Conservation (phyloP, 2,329 filamentous ascomycete genomes). For the Colletotrichum costaricense region DNA sequence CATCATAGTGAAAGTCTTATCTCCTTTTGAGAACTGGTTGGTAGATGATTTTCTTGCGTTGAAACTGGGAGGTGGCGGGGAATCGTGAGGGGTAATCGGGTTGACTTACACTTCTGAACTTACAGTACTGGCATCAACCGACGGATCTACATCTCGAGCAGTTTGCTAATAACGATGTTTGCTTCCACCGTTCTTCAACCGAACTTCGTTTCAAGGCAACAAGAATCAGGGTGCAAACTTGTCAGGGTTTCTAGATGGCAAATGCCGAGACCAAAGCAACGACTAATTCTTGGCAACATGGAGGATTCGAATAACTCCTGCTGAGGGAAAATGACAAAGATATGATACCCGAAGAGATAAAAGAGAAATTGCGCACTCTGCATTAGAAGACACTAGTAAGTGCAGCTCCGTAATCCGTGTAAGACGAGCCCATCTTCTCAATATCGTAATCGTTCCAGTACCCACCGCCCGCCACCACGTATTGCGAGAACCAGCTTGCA, state of each 20-base stretch:
- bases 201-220: not conserved
- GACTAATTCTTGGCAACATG: not conserved
- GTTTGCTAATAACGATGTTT: not conserved
- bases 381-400: conserved; percentile 41
- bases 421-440: conserved; percentile 55
- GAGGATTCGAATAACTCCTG: not conserved
- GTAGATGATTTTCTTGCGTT: not conserved
- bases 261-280: not conserved
- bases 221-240: not conserved
- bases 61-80: not conserved
- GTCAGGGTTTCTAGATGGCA: not conserved
- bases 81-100: not conserved
- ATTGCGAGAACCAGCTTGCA: conserved; percentile 44
- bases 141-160: not conserved
- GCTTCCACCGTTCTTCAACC: not conserved
- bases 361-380: no score
- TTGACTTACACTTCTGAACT: not conserved
- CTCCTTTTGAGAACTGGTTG: not conserved
- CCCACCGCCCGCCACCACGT: conserved; percentile 50
- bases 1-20: not conserved
- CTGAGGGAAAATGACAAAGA: not conserved
- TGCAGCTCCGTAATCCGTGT: conserved; percentile 45
- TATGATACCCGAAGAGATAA: not conserved
- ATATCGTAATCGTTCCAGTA: conserved; percentile 61
- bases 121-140: not conserved